Base-by-base conservation (phyloP, 75 land plant genomes). In the Isoetes taiwanensis region DNA sequence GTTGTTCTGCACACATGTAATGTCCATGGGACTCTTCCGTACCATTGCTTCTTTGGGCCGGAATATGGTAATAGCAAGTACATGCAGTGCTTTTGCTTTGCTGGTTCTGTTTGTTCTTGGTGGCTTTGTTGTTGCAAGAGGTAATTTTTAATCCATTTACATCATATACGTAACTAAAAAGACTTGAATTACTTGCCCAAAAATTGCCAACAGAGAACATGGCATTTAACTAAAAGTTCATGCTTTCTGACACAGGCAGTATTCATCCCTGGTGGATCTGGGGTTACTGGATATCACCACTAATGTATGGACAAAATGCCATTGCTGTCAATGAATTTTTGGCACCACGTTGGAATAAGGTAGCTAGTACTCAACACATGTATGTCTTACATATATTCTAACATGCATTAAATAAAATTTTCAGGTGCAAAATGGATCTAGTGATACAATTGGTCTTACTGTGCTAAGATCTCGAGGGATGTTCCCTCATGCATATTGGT, bases 221-320 rank as follows among this genome's bases (percentile, higher is more conserved):
- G n/a, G n/a, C n/a, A n/a, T n/a, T n/a, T n/a, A n/a, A n/a, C n/a
- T n/a, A n/a, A n/a, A n/a, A n/a, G n/a, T n/a, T n/a, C n/a, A n/a
- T n/a, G n/a, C n/a, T n/a, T n/a, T n/a, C n/a, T n/a, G n/a, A n/a
- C n/a, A n/a, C 75, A 79, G 79, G 59, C 11, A 30, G 58, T 24
- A 42, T 80, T 9, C 69, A 63, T 38, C 41, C 53, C 40, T 80
- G 83, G 83, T 80, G 83, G 83, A 66, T 65, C 28, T 80, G 82
- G 82, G 80, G 71, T 28, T 72, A 76, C 53, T 78, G 84, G 84
- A 20, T 56, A 2, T 81, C 84, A 4, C 85, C 85, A 26, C 11
- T 82, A 33, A 74, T 75, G 71, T 74, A 81, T 52, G 63, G 58
- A 0, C 81, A 73, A 29, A 80, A 69, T 55, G 76, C 80, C 0